Base-by-base conservation (phyloP, 2,329 filamentous ascomycete genomes). In the Ophiostoma pallidulum region DNA sequence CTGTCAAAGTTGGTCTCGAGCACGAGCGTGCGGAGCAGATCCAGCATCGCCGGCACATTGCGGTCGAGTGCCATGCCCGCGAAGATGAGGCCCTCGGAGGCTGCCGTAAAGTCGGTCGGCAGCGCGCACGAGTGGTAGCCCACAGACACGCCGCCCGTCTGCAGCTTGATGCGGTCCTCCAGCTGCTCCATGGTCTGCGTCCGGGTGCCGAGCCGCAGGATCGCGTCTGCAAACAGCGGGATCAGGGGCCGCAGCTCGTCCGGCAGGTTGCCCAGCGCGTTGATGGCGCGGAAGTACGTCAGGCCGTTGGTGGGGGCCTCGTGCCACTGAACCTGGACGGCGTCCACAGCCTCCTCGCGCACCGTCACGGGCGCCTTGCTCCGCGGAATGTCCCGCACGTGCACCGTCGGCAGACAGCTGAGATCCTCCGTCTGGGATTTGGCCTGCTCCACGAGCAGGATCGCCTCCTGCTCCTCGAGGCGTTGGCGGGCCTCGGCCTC, bases 131-230 rank as follows among this genome's bases (percentile, higher is more conserved):
- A 78, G 65, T 94, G 86, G 56, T 95, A 90, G 2, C 84, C 82
- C 14, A 94, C 81, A 3, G 82, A 86, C 32, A 98, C 78, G 9
- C 92, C 92, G 18, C 92, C 92, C 2, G 92, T 97, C 69, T 94
- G 94, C 26, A 97, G 75, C 64, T 97, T 97, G 64, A 98, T 96
- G 47, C 90, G 67, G 60, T 97, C 92, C 64, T 98, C 92, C 44
- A 97, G 77, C 63, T 96, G 82, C 63, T 96, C 92, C 84, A 95
- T 96, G 0, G 82, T 81, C 73, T 86, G 86, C 51, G 82, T 78
- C 57, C 84, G 85, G 3, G 91, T 98, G 13, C 92, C 92, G 8
- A 98, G 75, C 18, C 92, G 84, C 85, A 96, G 92, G 52, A 98
- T 82, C 32, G 86, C 82, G 60, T 95, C 90, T 13, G 86, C 89